Base-by-base conservation (phyloP, 257 asterid genomes). In the Catharanthus roseus region DNA sequence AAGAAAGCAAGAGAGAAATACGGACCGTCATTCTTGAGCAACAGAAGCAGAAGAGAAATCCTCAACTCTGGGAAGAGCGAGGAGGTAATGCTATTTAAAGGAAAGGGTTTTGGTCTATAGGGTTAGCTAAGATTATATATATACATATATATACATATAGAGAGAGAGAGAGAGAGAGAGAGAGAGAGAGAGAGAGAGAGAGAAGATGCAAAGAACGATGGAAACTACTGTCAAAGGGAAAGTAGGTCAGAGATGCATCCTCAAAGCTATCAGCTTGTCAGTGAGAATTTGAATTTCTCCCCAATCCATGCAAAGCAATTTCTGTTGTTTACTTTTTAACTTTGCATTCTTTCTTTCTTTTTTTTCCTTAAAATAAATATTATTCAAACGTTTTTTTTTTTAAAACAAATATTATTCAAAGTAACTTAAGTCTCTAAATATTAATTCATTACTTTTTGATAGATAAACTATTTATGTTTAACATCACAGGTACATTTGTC, bases 11-110 rank as follows among this genome's bases (percentile, higher is more conserved):
- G 54, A 82, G 58, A 68, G 73, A 69, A 58, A 82, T 11, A 64
- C 77, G 82, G 45, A 73, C 26, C 13, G 47, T 80, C 96, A 91
- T 87, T 69, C 71, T 80, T 65, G 29, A 18, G 34, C 33, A 11
- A 10, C 9, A 64, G 51, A 19, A 58, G 51, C 34, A 58, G 65
- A 58, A 58, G 19, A 34, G 67, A 61, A 61, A 34, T 5, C 3
- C 38, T 15, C 39, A 28, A 41, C 9, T 3, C 5, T 26, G 21
- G 11, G 34, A 36, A 2, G 36, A 3, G 0, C 0, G 61, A 11
- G 6, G n/a, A n/a, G n/a, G n/a, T n/a, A n/a, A n/a, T n/a, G n/a
- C n/a, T n/a, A n/a, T n/a, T n/a, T n/a, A n/a, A n/a, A n/a, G n/a
- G n/a, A n/a, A n/a, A n/a, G 24, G 36, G 34, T 56, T 62, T 62